Percentiles rank a stretch among this genome's conserved stretches.
Evolutionary conservation across 148 eudicot genomes (phyloP).

Genomic region (Amaranthus palmeri): DNA sequence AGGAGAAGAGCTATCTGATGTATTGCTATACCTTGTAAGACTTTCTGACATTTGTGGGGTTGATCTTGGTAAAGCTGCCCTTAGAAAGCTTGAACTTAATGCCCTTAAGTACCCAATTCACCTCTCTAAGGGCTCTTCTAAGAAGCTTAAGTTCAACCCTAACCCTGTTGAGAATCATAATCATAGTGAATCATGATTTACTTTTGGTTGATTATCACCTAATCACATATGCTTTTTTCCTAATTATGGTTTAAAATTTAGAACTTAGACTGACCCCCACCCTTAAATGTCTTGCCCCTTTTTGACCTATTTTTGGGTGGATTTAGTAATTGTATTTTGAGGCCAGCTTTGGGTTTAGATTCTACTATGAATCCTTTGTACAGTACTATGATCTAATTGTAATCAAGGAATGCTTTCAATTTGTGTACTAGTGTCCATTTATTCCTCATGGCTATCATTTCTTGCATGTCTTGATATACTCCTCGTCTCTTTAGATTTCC

Average conservation of each 20-base stretch:
- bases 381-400: background rate
- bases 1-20: constrained; percentile 75
- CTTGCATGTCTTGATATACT: background rate
- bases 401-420: constrained; percentile 1
- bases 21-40: constrained; percentile 60
- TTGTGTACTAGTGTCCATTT: background rate
- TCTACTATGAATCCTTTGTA: background rate
- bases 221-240: background rate
- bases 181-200: constrained; percentile 11
- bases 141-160: constrained; percentile 31
- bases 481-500: too few relatives aligned
- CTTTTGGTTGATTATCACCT: background rate
- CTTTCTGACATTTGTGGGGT: constrained; percentile 65
- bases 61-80: constrained; percentile 76
- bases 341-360: background rate
- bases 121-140: constrained; percentile 46
- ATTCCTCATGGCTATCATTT: background rate
- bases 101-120: constrained; percentile 57
- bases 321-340: constrained; percentile 3
- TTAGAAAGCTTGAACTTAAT: constrained; percentile 54
- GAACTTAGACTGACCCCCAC: constrained; percentile 13
- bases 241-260: background rate
- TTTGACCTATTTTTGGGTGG: constrained; percentile 7
- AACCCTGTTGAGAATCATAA: constrained; percentile 3
- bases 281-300: background rate